Conservation (phyloP, 345 rosid genomes). For the Tarenaya hassleriana region DNA sequence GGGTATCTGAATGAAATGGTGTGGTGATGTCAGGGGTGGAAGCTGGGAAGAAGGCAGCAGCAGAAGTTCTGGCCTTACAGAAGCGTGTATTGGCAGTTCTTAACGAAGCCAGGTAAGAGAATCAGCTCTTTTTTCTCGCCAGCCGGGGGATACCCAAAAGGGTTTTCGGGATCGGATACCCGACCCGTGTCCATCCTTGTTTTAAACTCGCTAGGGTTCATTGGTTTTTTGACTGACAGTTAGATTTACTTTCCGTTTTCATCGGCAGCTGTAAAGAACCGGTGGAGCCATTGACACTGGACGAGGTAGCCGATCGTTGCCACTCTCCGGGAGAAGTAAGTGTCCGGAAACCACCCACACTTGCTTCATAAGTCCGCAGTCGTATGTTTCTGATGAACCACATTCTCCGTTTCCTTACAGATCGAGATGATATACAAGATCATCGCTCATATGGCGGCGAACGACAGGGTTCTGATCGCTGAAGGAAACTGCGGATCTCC, state of each 20-base stretch:
- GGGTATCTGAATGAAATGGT: slow-evolving; percentile 8
- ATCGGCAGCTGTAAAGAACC: slow-evolving; percentile 81
- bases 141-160: no score
- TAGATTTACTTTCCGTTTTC: background rate
- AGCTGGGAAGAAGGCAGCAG: slow-evolving; percentile 98
- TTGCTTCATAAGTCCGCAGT: background rate
- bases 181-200: no score
- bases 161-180: no score
- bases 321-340: slow-evolving; percentile 75
- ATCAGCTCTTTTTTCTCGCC: no score
- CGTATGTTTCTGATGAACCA: no score
- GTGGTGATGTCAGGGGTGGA: slow-evolving; percentile 62
- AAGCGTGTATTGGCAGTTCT: slow-evolving; percentile 90
- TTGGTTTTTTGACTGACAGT: no score
- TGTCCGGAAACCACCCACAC: slow-evolving; percentile 1
- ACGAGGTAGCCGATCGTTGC: slow-evolving; percentile 84
- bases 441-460: slow-evolving; percentile 90
- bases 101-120: slow-evolving; percentile 81
- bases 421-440: slow-evolving; percentile 98
- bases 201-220: background rate
- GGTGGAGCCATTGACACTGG: slow-evolving; percentile 77
- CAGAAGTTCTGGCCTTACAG: slow-evolving; percentile 91
- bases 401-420: slow-evolving; percentile 53
- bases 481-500: slow-evolving; percentile 97
- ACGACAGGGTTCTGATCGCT: slow-evolving; percentile 80